A percentile compares a stretch with the other conserved stretches of the same genome.
phyloP scores from a whole-genome alignment of 495 filamentous ascomycete genomes.

The Penicillium fimorum region DNA sequence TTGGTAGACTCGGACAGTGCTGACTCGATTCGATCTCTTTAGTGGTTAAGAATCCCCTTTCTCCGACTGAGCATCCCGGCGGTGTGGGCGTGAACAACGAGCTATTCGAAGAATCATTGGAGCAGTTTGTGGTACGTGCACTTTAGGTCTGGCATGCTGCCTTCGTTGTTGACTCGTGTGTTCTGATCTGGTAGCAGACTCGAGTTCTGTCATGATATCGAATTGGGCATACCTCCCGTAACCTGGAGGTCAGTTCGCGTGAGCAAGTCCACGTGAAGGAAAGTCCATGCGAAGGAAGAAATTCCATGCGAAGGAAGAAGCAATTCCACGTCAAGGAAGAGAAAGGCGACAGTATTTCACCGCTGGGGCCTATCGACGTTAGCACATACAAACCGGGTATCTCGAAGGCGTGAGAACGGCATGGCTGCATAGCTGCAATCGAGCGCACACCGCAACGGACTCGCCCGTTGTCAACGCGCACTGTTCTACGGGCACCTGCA shows the following conservation, averaged over 20 bases:
- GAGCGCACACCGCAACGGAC: constrained; percentile 5
- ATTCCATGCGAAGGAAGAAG: neutral
- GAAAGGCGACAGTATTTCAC: neutral
- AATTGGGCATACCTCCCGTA: neutral
- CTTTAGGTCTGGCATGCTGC: constrained; percentile 5
- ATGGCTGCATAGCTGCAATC: constrained; percentile 4
- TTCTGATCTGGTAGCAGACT: constrained; percentile 36
- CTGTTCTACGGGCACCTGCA: constrained; percentile 1
- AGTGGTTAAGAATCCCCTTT: constrained; percentile 95
- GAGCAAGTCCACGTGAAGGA: neutral
- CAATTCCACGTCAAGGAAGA: neutral
- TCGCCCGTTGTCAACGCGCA: neutral
- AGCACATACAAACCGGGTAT: neutral
- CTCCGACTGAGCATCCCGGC: constrained; percentile 83
- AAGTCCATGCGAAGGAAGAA: neutral
- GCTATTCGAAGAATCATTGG: constrained; percentile 87
- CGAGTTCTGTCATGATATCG: constrained; percentile 35
- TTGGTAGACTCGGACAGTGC: neutral
- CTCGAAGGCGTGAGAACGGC: neutral
- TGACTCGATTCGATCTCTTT: constrained; percentile 10
- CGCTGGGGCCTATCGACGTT: neutral
- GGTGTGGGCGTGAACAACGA: constrained; percentile 90
- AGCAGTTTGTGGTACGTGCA: constrained; percentile 70
- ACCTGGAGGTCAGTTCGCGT: neutral
- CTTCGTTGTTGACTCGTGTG: constrained; percentile 15